phyloP scores from a whole-genome alignment of 352 stramenopile genomes.

The Globisporangium ultimum region DNA sequence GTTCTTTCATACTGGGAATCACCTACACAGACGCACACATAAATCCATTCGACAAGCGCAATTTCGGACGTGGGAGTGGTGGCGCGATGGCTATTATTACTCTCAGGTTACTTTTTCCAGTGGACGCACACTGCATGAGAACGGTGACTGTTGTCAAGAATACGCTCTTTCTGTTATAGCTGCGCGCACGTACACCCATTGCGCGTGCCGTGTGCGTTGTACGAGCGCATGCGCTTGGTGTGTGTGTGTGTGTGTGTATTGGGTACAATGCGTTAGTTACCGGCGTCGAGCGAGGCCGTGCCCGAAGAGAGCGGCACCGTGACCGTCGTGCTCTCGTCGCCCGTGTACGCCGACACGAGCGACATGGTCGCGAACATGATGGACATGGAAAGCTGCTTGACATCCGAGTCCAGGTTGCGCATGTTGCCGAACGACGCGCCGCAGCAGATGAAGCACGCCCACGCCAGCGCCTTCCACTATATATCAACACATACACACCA shows the following conservation, averaged over 20 bases:
- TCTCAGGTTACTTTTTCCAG: not conserved
- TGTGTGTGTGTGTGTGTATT: too few relatives aligned
- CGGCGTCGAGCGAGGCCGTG: constrained; percentile 7
- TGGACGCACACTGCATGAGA: too few relatives aligned
- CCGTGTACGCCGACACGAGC: constrained; percentile 62
- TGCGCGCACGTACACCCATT: too few relatives aligned
- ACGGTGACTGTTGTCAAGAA: too few relatives aligned
- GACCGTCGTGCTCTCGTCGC: constrained; percentile 27
- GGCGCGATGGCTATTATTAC: constrained; percentile 7
- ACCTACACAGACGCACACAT: not conserved
- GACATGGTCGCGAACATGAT: constrained; percentile 76
- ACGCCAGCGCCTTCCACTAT: constrained; percentile 67
- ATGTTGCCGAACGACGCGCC: constrained; percentile 64
- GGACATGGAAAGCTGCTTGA: constrained; percentile 64
- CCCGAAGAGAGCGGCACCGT: constrained; percentile 20
- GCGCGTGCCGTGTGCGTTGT: too few relatives aligned
- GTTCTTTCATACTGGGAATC: not conserved
- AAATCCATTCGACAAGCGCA: not conserved
- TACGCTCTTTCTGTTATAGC: too few relatives aligned
- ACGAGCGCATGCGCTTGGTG: too few relatives aligned
- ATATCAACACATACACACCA: not conserved
- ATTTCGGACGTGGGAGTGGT: not conserved
- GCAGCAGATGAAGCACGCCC: constrained; percentile 63
- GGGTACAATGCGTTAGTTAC: constrained; percentile 2
- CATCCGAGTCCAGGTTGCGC: constrained; percentile 50